These are phyloP conservation scores for Parasarocladium wereldwijsianum DNA, from an alignment of 2,329 filamentous ascomycete genomes.

Conservation along the genomic window DNA sequence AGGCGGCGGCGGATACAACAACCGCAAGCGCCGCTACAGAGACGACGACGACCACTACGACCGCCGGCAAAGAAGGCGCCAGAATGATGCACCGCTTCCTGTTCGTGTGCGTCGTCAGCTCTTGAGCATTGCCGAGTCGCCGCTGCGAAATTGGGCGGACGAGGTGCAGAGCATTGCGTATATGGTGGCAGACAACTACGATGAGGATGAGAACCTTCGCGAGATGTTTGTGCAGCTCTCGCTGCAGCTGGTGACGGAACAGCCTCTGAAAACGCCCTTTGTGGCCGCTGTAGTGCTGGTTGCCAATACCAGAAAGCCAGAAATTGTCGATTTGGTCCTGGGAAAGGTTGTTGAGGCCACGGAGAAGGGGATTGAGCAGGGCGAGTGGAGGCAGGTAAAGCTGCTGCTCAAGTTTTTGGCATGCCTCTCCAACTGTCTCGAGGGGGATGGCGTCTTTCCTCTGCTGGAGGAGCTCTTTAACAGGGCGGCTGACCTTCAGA, in stretches of 20 bases:
- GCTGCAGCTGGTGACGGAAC: constrained; percentile 68
- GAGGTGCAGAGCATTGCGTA: constrained; percentile 63
- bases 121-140: constrained; percentile 67
- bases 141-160: constrained; percentile 63
- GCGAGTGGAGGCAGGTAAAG: constrained; percentile 85
- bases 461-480: constrained; percentile 82
- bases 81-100: constrained; percentile 53
- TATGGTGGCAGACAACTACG: constrained; percentile 66
- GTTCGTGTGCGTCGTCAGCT: constrained; percentile 66
- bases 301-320: constrained; percentile 62
- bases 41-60: constrained; percentile 71
- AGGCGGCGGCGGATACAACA: constrained; percentile 41
- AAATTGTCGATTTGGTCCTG: constrained; percentile 59
- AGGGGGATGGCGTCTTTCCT: constrained; percentile 75
- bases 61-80: constrained; percentile 57
- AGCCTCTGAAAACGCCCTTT: constrained; percentile 96
- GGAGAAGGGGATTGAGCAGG: constrained; percentile 53
- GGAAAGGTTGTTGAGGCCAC: constrained; percentile 42
- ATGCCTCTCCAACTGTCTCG: constrained; percentile 67
- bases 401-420: constrained; percentile 77
- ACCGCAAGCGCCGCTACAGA: constrained; percentile 67
- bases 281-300: constrained; percentile 71
- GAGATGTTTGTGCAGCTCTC: constrained; percentile 58
- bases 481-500: constrained; percentile 84
- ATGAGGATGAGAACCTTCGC: constrained; percentile 60